Conservation (phyloP, 495 filamentous ascomycete genomes). For the Aspergillus mulundensis region DNA sequence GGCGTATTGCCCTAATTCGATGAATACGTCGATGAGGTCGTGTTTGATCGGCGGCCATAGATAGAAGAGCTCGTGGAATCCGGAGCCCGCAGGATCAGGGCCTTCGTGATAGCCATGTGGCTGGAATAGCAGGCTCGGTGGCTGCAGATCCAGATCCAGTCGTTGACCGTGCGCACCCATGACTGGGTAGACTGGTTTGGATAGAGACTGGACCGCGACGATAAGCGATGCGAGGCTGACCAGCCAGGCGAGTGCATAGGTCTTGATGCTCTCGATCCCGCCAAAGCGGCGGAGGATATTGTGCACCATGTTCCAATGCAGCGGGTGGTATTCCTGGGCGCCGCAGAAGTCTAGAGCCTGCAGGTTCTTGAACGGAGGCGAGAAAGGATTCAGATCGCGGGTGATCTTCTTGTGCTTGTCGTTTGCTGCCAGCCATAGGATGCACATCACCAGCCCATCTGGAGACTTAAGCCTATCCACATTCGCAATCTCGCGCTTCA, state of each 20-base stretch:
- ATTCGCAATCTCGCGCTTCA: constrained; percentile 5
- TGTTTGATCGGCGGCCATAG: not conserved
- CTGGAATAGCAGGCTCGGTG: not conserved
- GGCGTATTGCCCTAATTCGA: not conserved
- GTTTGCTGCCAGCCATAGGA: constrained; percentile 9
- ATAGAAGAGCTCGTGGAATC: not conserved
- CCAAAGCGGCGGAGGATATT: constrained; percentile 4
- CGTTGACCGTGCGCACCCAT: not conserved
- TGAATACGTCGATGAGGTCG: not conserved
- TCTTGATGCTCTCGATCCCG: constrained; percentile 1
- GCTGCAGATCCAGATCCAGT: not conserved
- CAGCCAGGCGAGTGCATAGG: constrained; percentile 6
- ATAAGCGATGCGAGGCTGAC: constrained; percentile 4
- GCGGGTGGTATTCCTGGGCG: constrained; percentile 5
- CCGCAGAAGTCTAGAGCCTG: not conserved
- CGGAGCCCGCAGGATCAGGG: not conserved
- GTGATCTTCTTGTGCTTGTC: not conserved
- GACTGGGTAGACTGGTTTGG: constrained; percentile 4
- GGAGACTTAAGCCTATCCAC: not conserved
- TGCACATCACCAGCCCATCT: constrained; percentile 7
- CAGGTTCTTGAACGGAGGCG: constrained; percentile 3
- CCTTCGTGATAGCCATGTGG: too few relatives aligned
- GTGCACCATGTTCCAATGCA: constrained; percentile 6
- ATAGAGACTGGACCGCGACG: not conserved
- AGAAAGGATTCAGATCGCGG: constrained; percentile 5